phyloP scores from a whole-genome alignment of 495 filamentous ascomycete genomes.

The Lasiosphaeris hirsuta region DNA sequence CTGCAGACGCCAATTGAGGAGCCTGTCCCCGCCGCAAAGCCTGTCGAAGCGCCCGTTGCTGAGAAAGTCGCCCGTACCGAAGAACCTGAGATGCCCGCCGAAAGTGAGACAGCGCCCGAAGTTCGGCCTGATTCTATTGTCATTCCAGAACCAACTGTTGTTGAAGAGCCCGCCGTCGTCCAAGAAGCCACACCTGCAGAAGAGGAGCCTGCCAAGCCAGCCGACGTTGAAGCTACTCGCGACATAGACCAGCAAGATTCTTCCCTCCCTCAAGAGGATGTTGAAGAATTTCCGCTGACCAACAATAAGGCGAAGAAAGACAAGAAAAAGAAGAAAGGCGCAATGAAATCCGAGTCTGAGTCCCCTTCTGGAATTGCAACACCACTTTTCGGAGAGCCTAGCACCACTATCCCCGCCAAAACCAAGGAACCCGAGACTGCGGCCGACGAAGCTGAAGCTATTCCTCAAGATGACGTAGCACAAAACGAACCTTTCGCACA shows the following conservation, averaged over 20 bases:
- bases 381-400: background rate
- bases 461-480: background rate
- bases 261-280: background rate
- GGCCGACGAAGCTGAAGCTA: background rate
- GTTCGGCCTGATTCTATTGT: too few species aligned
- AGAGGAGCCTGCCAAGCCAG: background rate
- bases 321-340: slow-evolving; percentile 23
- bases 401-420: background rate
- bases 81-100: background rate
- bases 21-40: background rate
- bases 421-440: background rate
- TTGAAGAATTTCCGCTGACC: background rate
- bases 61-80: background rate
- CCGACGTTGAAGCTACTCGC: background rate
- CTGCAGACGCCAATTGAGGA: background rate
- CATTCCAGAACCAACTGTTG: too few species aligned
- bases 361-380: background rate
- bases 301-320: slow-evolving; percentile 25
- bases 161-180: background rate
- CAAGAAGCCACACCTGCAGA: background rate
- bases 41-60: background rate
- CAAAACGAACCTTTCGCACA: background rate
- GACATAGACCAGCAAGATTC: background rate
- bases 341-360: slow-evolving; percentile 8
- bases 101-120: too few species aligned